A percentile compares a stretch with the other conserved stretches of the same genome.
Evolutionary conservation across 352 stramenopile species (phyloP).

Genomic region (Pythium aphanidermatum): DNA sequence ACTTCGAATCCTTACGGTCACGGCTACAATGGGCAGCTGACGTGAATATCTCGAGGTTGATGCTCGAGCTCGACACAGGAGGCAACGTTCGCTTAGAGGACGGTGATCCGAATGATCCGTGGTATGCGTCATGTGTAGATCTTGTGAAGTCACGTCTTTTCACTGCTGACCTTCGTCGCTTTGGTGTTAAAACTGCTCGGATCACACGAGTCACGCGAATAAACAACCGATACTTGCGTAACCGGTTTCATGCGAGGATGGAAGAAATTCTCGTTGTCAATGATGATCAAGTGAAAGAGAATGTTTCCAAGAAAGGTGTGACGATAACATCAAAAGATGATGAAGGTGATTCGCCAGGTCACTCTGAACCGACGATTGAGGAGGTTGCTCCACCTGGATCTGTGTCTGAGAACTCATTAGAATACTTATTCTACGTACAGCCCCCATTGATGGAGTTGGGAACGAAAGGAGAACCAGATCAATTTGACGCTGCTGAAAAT

Average conservation of each 20-base stretch:
- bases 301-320: conserved; percentile 75
- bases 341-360: neutral
- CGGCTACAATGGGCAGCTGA: conserved; percentile 52
- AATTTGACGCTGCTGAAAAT: conserved; percentile 57
- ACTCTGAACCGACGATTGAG: conserved; percentile 5
- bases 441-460: conserved; percentile 36
- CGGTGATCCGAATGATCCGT: conserved; percentile 70
- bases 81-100: conserved; percentile 90
- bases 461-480: conserved; percentile 35
- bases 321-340: conserved; percentile 40
- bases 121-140: conserved; percentile 81
- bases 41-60: conserved; percentile 68
- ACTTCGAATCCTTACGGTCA: conserved; percentile 44
- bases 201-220: conserved; percentile 85
- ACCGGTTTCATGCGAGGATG: conserved; percentile 82
- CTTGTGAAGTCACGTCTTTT: conserved; percentile 73
- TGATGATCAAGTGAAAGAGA: conserved; percentile 61
- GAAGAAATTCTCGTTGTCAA: conserved; percentile 63
- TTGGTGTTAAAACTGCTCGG: conserved; percentile 56
- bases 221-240: conserved; percentile 84
- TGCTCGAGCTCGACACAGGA: conserved; percentile 88
- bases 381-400: conserved; percentile 17
- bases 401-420: conserved; percentile 47
- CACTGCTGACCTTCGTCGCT: conserved; percentile 35
- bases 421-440: conserved; percentile 82